Base-by-base conservation (phyloP, 2,329 filamentous ascomycete genomes). In the Nemania abortiva region DNA sequence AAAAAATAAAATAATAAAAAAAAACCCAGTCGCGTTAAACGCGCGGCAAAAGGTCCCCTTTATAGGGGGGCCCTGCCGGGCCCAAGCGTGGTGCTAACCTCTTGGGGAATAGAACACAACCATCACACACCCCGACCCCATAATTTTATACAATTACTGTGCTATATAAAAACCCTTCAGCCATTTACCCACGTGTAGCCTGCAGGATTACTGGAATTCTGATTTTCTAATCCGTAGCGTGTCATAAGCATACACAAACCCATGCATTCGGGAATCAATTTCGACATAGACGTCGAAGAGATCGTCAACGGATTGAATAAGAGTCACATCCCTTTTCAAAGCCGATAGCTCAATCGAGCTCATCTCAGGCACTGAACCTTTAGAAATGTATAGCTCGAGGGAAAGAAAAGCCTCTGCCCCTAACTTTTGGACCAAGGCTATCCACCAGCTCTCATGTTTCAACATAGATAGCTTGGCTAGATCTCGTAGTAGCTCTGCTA, bases 381-480 rank as follows among this genome's bases (percentile, higher is more conserved):
- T 1, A 34, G 22, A 45, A 2, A 45, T n/a, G 20, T 57, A 57
- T 22, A 7, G 20, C 24, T 52, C 54, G 18, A 31, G 54, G 6
- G 22, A 37, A 6, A 42, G 13, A 1, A 68, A 22, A n/a, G 61
- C 68, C 50, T 70, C 61, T 9, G 6, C 20, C 42, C 42, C 57
- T 4, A 70, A 42, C 7, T 20, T 39, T 22, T n/a, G 37, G 4
- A 70, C 55, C 31, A 62, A 22, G 1, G 59, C 7, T 6, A 27
- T 13, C 55, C 39, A 68, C 60, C 52, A 61, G 1, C 34, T 18
- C 24, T 50, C 2, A 22, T 62, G 13, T 6, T 13, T 13, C 22
- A 53, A 29, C 1, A 11, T 1, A 0, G 24, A 1, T 18, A 63
- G 15, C 37, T 42, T n/a, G 20, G 39, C 27, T 1, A 67, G n/a